These are phyloP conservation scores for Exophiala phaeomuriformis DNA, from an alignment of 2,329 filamentous ascomycete species.

Conservation along the genomic window DNA sequence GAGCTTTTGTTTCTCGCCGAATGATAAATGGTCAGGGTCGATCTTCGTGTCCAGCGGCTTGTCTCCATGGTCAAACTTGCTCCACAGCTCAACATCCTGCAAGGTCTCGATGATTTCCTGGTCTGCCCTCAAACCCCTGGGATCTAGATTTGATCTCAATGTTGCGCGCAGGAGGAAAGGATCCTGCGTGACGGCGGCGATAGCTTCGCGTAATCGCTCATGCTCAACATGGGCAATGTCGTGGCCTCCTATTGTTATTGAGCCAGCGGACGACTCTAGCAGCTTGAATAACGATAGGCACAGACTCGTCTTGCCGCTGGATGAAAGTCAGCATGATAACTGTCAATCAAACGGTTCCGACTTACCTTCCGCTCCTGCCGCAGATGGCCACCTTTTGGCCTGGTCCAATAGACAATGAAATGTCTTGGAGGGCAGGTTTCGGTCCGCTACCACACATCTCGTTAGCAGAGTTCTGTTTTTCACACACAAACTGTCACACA, in stretches of 20 bases:
- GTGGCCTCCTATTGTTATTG: conserved; percentile 27
- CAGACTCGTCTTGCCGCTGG: conserved; percentile 30
- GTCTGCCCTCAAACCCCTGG: neutral
- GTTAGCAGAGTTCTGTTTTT: neutral
- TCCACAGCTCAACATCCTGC: conserved; percentile 34
- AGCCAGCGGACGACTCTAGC: conserved; percentile 27
- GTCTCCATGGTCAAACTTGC: conserved; percentile 35
- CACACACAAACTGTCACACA: neutral
- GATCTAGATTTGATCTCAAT: conserved; percentile 31
- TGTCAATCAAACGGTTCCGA: no score
- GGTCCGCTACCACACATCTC: conserved; percentile 1
- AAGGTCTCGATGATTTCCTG: conserved; percentile 32
- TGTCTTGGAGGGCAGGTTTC: conserved; percentile 26
- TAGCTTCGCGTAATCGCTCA: conserved; percentile 14
- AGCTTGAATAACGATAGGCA: conserved; percentile 28
- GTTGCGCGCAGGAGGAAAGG: conserved; percentile 3
- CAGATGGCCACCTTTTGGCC: conserved; percentile 34
- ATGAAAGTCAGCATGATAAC: no score
- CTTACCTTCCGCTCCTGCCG: conserved; percentile 29
- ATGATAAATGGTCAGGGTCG: conserved; percentile 45
- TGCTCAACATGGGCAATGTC: conserved; percentile 24
- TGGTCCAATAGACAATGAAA: conserved; percentile 27
- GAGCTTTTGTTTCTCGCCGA: conserved; percentile 59
- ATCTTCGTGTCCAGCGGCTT: conserved; percentile 37
- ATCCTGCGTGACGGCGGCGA: conserved; percentile 31